These are phyloP conservation scores for Fraxinus platypoda DNA, from an alignment of 305 asterid species.

Conservation along the genomic window DNA sequence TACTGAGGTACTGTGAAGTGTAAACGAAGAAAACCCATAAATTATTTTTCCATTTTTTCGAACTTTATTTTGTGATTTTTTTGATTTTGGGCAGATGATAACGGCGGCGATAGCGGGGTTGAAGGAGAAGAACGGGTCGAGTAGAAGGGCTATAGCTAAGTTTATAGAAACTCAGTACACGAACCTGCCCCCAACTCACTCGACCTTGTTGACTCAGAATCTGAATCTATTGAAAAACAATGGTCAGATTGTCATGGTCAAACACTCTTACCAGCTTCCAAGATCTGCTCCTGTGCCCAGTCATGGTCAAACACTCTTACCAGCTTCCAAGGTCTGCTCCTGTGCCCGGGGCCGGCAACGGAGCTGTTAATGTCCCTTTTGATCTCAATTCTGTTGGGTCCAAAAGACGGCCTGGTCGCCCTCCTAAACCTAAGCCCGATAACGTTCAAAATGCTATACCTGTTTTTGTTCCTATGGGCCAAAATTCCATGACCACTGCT, in stretches of 20 bases:
- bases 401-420: conserved; percentile 71
- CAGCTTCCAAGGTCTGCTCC: conserved; percentile 59
- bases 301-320: conserved; percentile 74
- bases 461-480: conserved; percentile 34
- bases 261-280: conserved; percentile 70
- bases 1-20: conserved; percentile 44
- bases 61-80: not conserved
- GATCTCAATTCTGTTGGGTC: conserved; percentile 27
- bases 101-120: conserved; percentile 57
- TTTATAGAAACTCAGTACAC: conserved; percentile 51
- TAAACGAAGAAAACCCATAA: not conserved
- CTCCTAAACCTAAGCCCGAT: conserved; percentile 43
- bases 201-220: conserved; percentile 49
- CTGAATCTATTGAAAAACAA: conserved; percentile 52
- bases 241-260: conserved; percentile 62
- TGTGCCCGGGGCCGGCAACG: conserved; percentile 25
- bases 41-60: not conserved
- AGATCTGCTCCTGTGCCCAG: conserved; percentile 41
- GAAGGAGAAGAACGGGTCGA: conserved; percentile 72
- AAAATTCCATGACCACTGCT: conserved; percentile 22
- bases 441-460: conserved; percentile 42
- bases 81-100: conserved; percentile 57
- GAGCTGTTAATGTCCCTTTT: conserved; percentile 6
- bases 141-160: conserved; percentile 64
- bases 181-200: conserved; percentile 54